Evolutionary conservation across 129 eudicot species (phyloP).

Genomic region (Logfia minima): DNA sequence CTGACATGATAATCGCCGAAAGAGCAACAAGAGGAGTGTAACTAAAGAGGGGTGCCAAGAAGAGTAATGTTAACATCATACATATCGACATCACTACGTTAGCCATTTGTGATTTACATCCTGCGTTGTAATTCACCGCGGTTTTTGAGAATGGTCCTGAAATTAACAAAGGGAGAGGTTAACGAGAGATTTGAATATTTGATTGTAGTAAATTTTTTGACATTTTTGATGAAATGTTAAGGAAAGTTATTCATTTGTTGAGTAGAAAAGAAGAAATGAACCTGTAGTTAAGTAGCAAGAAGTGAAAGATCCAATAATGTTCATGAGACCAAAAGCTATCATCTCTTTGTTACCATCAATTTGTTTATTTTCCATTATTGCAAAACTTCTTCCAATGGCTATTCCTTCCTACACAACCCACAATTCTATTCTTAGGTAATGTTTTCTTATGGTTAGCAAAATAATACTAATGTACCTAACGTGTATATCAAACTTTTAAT

Average conservation of each 20-base stretch:
- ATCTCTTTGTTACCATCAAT: conserved; percentile 96
- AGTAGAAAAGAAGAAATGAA: conserved; percentile 14
- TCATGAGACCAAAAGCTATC: conserved; percentile 97
- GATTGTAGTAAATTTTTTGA: not conserved
- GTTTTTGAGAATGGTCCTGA: conserved; percentile 94
- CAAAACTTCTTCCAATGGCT: conserved; percentile 97
- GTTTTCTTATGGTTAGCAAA: not conserved
- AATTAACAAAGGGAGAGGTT: conserved; percentile 12
- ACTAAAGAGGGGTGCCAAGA: conserved; percentile 82
- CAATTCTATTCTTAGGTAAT: not conserved
- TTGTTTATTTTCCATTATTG: conserved; percentile 67
- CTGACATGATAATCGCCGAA: conserved; percentile 90
- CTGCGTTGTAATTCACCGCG: conserved; percentile 86
- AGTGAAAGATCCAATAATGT: conserved; percentile 87
- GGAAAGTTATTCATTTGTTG: not conserved
- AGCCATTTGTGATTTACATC: conserved; percentile 78
- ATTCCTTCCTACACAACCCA: conserved; percentile 77
- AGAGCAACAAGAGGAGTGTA: conserved; percentile 95
- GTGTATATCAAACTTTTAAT: no score
- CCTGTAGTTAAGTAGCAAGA: conserved; percentile 98
- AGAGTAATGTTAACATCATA: conserved; percentile 70
- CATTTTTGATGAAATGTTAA: not conserved
- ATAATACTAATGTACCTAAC: no score
- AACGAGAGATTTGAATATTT: not conserved
- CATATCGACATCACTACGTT: conserved; percentile 75